phyloP scores from a whole-genome alignment of 1,139 yeast genomes.

The Magnusiomyces magnusii region DNA sequence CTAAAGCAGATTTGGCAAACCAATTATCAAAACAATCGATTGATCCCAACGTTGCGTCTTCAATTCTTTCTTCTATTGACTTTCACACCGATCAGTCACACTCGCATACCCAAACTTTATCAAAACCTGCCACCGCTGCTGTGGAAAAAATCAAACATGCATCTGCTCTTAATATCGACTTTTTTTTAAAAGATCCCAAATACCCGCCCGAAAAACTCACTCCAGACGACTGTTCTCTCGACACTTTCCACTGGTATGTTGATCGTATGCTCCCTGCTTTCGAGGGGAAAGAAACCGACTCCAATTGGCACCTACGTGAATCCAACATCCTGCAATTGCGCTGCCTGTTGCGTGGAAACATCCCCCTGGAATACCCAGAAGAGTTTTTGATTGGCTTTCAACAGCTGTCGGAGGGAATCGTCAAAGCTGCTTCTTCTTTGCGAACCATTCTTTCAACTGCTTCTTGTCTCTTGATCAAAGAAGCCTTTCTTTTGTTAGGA shows the following conservation, averaged over 20 bases:
- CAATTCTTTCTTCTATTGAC: constrained; percentile 15
- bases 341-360: constrained; percentile 53
- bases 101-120: neutral
- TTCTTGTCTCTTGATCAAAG: constrained; percentile 76
- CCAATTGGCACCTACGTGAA: constrained; percentile 78
- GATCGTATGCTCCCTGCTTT: constrained; percentile 41
- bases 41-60: constrained; percentile 5
- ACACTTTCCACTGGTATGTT: constrained; percentile 35
- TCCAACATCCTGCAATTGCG: constrained; percentile 50
- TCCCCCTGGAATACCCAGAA: constrained; percentile 36
- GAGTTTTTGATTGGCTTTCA: constrained; percentile 42
- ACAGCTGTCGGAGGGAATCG: constrained; percentile 49
- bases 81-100: constrained; percentile 1
- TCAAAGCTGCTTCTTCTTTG: constrained; percentile 62
- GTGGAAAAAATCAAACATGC: constrained; percentile 1
- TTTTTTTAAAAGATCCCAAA: constrained; percentile 24
- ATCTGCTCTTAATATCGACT: constrained; percentile 19
- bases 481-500: constrained; percentile 47
- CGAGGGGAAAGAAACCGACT: constrained; percentile 79
- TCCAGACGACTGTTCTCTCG: constrained; percentile 30
- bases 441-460: constrained; percentile 76
- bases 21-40: constrained; percentile 38
- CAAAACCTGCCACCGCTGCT: neutral
- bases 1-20: constrained; percentile 43
- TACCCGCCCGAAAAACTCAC: constrained; percentile 30